phyloP scores from a whole-genome alignment of 148 eudicot genomes.

The Euryodendron excelsum region DNA sequence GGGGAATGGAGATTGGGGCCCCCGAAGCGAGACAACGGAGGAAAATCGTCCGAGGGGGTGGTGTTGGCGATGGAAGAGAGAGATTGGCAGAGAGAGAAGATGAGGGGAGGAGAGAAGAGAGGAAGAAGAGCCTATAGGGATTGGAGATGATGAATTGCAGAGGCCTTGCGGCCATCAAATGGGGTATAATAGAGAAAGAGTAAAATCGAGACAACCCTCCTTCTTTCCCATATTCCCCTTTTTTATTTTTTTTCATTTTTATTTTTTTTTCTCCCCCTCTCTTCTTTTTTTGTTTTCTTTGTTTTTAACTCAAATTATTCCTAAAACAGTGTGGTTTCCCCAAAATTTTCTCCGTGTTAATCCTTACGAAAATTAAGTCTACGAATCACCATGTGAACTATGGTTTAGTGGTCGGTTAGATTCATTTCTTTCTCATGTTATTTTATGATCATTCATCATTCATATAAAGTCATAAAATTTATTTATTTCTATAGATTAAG shows the following conservation, averaged over 20 bases:
- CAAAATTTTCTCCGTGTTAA: too few relatives aligned
- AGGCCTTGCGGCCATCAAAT: conserved; percentile 75
- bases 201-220: neutral
- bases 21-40: conserved; percentile 34
- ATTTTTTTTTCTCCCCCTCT: neutral
- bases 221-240: neutral
- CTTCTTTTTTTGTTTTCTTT: neutral
- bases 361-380: too few relatives aligned
- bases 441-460: too few relatives aligned
- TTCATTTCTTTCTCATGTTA: too few relatives aligned
- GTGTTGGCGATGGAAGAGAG: neutral
- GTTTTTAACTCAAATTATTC: too few relatives aligned
- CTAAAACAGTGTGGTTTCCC: too few relatives aligned
- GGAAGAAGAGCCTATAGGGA: neutral
- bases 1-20: conserved; percentile 20
- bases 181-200: neutral
- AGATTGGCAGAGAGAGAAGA: neutral
- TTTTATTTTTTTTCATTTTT: neutral
- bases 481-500: too few relatives aligned
- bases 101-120: neutral
- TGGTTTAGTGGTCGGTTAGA: too few relatives aligned
- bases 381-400: too few relatives aligned
- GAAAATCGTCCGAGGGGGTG: neutral
- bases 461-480: too few relatives aligned
- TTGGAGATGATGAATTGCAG: conserved; percentile 31